Conservation (phyloP, 177 flowering plant genomes). For the Vitis hybrid region DNA sequence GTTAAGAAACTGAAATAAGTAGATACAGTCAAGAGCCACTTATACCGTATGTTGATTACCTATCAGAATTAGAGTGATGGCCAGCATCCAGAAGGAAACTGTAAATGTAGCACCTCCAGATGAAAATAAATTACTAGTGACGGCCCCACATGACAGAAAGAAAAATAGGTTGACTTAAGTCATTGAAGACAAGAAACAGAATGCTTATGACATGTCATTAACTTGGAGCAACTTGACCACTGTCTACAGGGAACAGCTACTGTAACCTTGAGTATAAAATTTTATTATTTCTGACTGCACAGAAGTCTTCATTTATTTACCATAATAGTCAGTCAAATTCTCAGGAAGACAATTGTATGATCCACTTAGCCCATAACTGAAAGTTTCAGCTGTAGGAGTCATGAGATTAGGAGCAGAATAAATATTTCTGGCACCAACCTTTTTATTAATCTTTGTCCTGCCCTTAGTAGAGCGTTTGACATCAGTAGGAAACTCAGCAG, state of each 20-base stretch:
- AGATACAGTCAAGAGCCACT: not conserved
- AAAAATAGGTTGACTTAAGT: no score
- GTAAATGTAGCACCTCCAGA: no score
- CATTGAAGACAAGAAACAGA: no score
- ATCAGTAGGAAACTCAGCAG: slow-evolving; percentile 76
- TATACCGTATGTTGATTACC: not conserved
- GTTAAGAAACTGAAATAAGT: not conserved
- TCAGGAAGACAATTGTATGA: slow-evolving; percentile 49
- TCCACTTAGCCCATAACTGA: slow-evolving; percentile 30
- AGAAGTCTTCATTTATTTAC: slow-evolving; percentile 22
- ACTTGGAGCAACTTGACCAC: no score
- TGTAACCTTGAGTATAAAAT: no score
- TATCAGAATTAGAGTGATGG: not conserved
- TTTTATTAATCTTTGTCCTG: slow-evolving; percentile 41
- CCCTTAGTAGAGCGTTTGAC: slow-evolving; percentile 62
- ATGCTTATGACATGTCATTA: no score
- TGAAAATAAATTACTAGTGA: no score
- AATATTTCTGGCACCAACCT: slow-evolving; percentile 36
- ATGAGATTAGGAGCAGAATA: slow-evolving; percentile 31
- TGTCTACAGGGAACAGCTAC: no score
- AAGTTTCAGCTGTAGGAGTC: slow-evolving; percentile 28
- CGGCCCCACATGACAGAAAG: no score
- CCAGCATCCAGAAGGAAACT: no score
- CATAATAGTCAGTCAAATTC: slow-evolving; percentile 38
- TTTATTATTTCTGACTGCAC: no score